Conservation (phyloP, 768 basidiomycete species). For the Sarcomyxa edulis region DNA sequence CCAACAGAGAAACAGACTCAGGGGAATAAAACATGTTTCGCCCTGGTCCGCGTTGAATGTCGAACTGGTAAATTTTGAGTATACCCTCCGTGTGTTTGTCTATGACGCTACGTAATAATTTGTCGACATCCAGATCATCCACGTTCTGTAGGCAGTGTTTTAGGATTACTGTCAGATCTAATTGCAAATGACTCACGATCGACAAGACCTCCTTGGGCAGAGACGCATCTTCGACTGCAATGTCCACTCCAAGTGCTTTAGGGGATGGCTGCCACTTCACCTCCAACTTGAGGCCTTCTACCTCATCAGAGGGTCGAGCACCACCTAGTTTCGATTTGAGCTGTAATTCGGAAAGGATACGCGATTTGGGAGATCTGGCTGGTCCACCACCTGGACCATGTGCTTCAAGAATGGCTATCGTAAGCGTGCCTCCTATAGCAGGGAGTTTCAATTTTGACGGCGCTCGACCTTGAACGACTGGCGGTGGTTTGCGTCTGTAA, state of each 20-base stretch:
- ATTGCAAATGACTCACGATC: constrained; percentile 45
- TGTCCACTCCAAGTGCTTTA: constrained; percentile 55
- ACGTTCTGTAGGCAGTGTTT: constrained; percentile 43
- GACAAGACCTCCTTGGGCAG: constrained; percentile 36
- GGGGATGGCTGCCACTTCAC: constrained; percentile 75
- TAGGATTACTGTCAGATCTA: not conserved
- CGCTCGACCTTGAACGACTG: constrained; percentile 21
- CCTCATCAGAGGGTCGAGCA: constrained; percentile 62
- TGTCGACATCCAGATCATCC: constrained; percentile 69
- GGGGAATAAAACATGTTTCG: constrained; percentile 56
- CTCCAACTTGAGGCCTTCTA: constrained; percentile 64
- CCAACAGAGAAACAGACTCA: constrained; percentile 50
- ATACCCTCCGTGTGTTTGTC: constrained; percentile 61
- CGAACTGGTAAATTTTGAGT: constrained; percentile 48
- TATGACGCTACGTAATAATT: constrained; percentile 57
- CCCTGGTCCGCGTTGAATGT: constrained; percentile 45
- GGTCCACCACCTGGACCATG: constrained; percentile 38
- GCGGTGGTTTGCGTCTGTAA: constrained; percentile 31
- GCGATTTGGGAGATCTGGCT: constrained; percentile 46
- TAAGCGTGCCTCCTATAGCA: constrained; percentile 65
- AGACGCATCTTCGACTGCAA: constrained; percentile 43
- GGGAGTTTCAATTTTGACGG: constrained; percentile 38
- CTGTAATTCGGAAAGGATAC: constrained; percentile 58
- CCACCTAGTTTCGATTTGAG: constrained; percentile 55
- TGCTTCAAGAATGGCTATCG: constrained; percentile 61